phyloP scores from a whole-genome alignment of 768 basidiomycete genomes.

The Pleurotus salmoneostramineus region DNA sequence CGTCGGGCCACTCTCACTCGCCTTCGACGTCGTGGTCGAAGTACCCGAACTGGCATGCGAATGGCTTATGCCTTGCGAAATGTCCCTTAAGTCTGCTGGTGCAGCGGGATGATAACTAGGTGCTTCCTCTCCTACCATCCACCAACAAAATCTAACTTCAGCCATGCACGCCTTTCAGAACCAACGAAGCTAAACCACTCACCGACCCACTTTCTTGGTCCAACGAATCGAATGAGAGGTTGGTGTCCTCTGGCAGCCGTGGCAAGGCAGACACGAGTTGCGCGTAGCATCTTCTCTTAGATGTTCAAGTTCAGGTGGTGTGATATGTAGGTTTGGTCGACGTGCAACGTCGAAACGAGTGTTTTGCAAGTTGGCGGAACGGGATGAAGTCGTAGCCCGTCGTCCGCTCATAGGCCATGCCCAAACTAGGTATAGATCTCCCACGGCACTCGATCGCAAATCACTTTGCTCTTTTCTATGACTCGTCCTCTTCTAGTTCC shows the following conservation, averaged over 20 bases:
- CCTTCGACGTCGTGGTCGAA: too few species aligned
- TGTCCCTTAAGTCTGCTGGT: conserved; percentile 53
- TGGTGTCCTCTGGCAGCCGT: conserved; percentile 34
- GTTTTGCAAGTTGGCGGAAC: too few species aligned
- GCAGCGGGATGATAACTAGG: conserved; percentile 64
- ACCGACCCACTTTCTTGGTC: conserved; percentile 50
- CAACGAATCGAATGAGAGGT: conserved; percentile 62
- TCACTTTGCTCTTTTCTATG: too few species aligned
- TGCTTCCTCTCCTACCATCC: conserved; percentile 25
- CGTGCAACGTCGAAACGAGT: too few species aligned
- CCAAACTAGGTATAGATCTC: conserved; percentile 3
- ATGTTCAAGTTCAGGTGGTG: too few species aligned
- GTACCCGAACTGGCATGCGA: too few species aligned
- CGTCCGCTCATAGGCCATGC: too few species aligned
- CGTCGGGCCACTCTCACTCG: conserved; percentile 1
- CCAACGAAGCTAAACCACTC: conserved; percentile 25
- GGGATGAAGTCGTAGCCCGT: too few species aligned
- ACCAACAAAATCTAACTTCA: not conserved
- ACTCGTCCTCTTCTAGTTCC: too few species aligned
- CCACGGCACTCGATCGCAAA: not conserved
- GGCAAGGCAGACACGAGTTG: too few species aligned
- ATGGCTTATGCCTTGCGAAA: conserved; percentile 35
- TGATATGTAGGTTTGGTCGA: too few species aligned
- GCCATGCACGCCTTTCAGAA: conserved; percentile 3
- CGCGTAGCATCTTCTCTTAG: too few species aligned